Evolutionary conservation across 768 basidiomycete genomes (phyloP).

Genomic region (Lactarius akahatsu): DNA sequence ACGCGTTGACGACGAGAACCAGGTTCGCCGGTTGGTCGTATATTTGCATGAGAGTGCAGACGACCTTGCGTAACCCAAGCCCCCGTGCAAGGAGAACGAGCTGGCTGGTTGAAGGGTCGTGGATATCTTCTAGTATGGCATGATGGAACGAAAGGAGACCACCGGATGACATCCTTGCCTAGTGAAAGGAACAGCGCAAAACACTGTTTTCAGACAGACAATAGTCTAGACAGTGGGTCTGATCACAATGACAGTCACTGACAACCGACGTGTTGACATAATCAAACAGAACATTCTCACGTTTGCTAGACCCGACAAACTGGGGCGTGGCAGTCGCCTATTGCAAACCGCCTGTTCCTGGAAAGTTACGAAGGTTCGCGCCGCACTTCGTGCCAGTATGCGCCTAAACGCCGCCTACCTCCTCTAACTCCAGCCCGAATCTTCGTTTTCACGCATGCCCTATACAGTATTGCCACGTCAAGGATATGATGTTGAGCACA

Average conservation of each 20-base stretch:
- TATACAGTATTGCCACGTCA: background rate
- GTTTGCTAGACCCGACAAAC: no score
- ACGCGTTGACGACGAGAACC: constrained; percentile 80
- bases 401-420: background rate
- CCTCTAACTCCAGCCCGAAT: background rate
- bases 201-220: background rate
- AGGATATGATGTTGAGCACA: background rate
- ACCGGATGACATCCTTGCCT: constrained; percentile 22
- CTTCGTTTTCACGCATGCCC: background rate
- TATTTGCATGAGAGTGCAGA: constrained; percentile 88
- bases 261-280: background rate
- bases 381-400: background rate
- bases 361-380: background rate
- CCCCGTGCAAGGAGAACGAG: constrained; percentile 84
- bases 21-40: constrained; percentile 86
- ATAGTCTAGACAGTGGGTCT: background rate
- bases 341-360: background rate
- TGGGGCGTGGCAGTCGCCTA: no score
- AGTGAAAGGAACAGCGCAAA: background rate
- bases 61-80: constrained; percentile 77
- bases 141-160: constrained; percentile 63
- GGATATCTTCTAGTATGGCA: constrained; percentile 61
- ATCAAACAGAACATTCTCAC: background rate
- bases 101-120: constrained; percentile 73
- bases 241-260: no score